Conservation (phyloP, 345 rosid species). For the Reutealis trisperma region DNA sequence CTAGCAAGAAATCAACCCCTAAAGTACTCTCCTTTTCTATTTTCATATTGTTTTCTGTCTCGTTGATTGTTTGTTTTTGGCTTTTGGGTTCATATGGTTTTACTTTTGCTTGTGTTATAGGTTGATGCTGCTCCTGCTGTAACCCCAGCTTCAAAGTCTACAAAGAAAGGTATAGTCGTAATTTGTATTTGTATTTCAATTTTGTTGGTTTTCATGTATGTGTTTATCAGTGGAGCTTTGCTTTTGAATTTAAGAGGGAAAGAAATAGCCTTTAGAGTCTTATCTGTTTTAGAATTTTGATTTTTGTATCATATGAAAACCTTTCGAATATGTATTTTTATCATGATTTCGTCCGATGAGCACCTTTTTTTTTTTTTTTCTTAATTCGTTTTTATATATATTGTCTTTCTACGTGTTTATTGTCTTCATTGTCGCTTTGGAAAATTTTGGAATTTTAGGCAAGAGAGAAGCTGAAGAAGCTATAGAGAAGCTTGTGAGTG, state of each 20-base stretch:
- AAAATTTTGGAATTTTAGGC: constrained; percentile 28
- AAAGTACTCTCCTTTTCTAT: neutral
- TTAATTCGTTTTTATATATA: neutral
- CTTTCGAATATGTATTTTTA: too few relatives aligned
- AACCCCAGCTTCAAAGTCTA: constrained; percentile 4
- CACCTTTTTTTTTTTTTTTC: neutral
- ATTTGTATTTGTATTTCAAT: too few relatives aligned
- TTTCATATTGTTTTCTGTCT: neutral
- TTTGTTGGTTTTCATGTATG: neutral
- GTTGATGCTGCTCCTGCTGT: constrained; percentile 24
- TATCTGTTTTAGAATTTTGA: neutral
- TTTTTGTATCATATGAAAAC: too few relatives aligned
- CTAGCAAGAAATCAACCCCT: constrained; percentile 24
- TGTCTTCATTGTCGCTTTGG: neutral
- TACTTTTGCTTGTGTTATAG: neutral
- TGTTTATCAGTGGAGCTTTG: neutral
- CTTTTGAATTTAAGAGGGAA: neutral
- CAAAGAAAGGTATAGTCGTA: constrained; percentile 20
- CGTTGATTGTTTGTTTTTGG: neutral
- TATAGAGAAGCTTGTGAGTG: constrained; percentile 46
- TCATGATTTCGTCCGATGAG: neutral
- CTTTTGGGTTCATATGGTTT: neutral
- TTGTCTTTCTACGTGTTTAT: neutral
- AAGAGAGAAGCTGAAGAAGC: constrained; percentile 74
- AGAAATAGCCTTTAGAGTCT: neutral